Evolutionary conservation across 768 basidiomycete species (phyloP), one percentile per base, ranked within the genome.

Genomic region (Lentinula guzmanii): DNA sequence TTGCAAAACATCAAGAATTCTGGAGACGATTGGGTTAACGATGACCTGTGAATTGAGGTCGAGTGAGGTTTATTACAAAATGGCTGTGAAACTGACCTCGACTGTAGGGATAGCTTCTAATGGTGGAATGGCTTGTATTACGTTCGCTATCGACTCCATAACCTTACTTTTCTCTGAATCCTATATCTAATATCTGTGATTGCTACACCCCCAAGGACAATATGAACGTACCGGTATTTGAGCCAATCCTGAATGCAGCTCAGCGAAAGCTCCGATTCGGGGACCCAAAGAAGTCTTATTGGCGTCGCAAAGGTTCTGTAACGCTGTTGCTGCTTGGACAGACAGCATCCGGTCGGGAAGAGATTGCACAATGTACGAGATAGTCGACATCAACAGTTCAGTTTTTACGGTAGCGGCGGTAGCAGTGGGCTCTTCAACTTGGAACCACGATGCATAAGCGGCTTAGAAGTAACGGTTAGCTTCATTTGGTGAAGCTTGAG

Each of bases 91-190:
- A 72, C 76, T 41, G 55, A 89, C 90, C 74, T 89, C 84, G 24
- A 95, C 80, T 0, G 93, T 90, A 0, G 85, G 80, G 31, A 96
- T 87, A 60, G 85, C 90, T 46, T 93, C 89, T 45, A 77, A 76
- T 0, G 92, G 86, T 0, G 91, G 88, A 53, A 98, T 73, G 0
- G 95, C 95, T 67, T 97, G 92, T 35, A 97, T 90, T 3, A 98
- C 93, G 64, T 94, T 96, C 1, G 93, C 86, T 56, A 98, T 95
- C 0, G 90, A 92, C 70, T 97, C 91, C 50, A 97, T 76, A 1
- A 97, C 91, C 73, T 95, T 97, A 65, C 86, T 84, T 74, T 90
- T 91, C 72, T 96, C 94, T 21, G 87, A 85, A 66, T 92, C 90
- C 87, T 91, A 16, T 24, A 4, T 33, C 6, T 5, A 16, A 33